Base-by-base conservation (phyloP, 768 basidiomycete species). In the Pleurotus sapidus region DNA sequence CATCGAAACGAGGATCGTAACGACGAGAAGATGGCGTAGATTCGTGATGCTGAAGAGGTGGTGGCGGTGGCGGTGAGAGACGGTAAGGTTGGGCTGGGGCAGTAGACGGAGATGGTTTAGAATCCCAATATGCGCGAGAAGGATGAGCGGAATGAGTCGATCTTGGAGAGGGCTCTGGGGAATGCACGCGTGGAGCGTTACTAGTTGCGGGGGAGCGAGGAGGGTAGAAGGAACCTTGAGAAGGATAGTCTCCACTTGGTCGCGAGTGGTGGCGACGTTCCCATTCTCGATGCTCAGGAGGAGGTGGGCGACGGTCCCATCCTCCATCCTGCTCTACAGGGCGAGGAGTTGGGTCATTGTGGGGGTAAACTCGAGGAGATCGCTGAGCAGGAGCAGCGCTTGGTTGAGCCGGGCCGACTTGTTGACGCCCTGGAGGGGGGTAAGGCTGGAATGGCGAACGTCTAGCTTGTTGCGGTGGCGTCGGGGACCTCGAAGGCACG, bases 1-100 rank as follows among this genome's bases (percentile, higher is more conserved):
- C 80, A 64, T 84, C 83, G 59, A 80, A 80, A 18, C 82, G 75
- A 5, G 86, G 86, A 62, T 89, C 88, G 60, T 89, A 90, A 15
- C 88, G 77, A 61, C 83, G 75, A 11, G 30, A 34, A 34, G 30
- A 34, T 14, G 69, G 72, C 0, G 77, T 64, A 24, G 68, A 74
- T 50, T 84, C 84, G 9, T 74, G 73, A 27, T 72, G 74, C 8
- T 68, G 69, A 4, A 69, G 65, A 38, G 65, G 67, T 7, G 71
- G 72, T 2, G 67, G 74, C 51, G 74, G 71, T 4, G 73, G 69
- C 30, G 67, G 68, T 43, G 72, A 65, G 27, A 66, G 57, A 48
- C 67, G 70, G 37, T 73, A 62, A 11, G 70, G 54, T 55, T 65
- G 65, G 46, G 70, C 43, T 53, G 71, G 72, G 3, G 72, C 63